Base-by-base conservation (phyloP, 2,329 filamentous ascomycete genomes). In the Aspergillus hiratsukae region DNA sequence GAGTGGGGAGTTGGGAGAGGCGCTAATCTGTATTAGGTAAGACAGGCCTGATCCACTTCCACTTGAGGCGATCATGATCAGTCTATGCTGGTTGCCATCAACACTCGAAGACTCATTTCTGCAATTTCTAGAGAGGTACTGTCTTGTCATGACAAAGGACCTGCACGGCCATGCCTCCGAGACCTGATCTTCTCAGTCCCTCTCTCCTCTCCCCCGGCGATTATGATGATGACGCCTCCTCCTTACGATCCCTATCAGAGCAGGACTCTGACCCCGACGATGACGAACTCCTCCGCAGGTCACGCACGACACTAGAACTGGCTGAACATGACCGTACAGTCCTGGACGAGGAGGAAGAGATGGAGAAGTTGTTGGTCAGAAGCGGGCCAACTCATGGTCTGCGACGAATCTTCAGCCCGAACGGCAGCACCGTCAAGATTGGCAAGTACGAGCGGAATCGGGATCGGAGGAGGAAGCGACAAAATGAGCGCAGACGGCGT, bases 241-340 rank as follows among this genome's bases (percentile, higher is more conserved):
- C 87, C 6, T 75, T 90, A 45, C 82, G 86, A 65, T 85, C 81
- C 65, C 68, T 74, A 3, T 77, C 75, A 48, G 87, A 89, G 66
- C 87, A 90, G 70, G 87, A 90, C 68, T 87, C 85, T 56, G 88
- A 91, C 69, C 89, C 85, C 73, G 87, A 90, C 63, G 88, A 91
- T 71, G 87, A 91, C 70, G 80, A 89, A 66, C 79, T 89, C 53
- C 76, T 88, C 59, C 78, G 81, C 57, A 82, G 82, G 8, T 85
- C 85, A 35, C 82, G 87, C 49, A 89, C 85, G 61, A 89, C 86
- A 67, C 78, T 82, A 54, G 88, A 91, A 70, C 78, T 91, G 55
- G 82, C 85, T 40, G 83, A 84, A 37, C 85, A 88, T 72, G 88
- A 91, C 69, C 80, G 85, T 46, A 80, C 84, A 45, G 85, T 93